Evolutionary conservation across 2,329 filamentous ascomycete genomes (phyloP).

Genomic region (Juglanconis juglandina): DNA sequence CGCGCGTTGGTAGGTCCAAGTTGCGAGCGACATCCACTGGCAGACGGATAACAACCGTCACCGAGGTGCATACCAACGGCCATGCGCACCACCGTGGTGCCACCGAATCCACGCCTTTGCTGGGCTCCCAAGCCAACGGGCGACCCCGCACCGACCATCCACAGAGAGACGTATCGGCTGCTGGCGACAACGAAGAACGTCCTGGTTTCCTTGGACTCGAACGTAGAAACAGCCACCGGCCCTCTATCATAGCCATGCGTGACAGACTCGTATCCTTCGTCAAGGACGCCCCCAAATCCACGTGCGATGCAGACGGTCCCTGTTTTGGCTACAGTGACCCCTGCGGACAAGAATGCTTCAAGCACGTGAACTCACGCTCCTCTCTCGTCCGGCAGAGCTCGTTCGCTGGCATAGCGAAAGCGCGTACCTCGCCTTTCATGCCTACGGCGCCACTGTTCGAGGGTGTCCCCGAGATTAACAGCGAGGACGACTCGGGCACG

Average conservation of each 20-base stretch:
- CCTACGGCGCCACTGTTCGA: constrained; percentile 36
- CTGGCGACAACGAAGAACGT: constrained; percentile 26
- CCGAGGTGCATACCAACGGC: constrained; percentile 13
- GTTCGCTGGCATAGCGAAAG: constrained; percentile 27
- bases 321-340: constrained; percentile 65
- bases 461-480: constrained; percentile 26
- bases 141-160: constrained; percentile 23
- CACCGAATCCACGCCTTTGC: constrained; percentile 49
- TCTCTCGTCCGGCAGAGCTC: constrained; percentile 31
- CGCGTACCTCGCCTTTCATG: constrained; percentile 25
- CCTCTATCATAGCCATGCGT: constrained; percentile 53
- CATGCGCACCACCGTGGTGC: constrained; percentile 17
- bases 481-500: constrained; percentile 11
- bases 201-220: neutral
- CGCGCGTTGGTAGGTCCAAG: constrained; percentile 13
- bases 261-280: constrained; percentile 62
- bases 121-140: constrained; percentile 27
- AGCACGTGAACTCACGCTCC: constrained; percentile 46
- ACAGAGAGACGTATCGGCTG: constrained; percentile 28
- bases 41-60: constrained; percentile 17
- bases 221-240: constrained; percentile 33
- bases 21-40: constrained; percentile 17
- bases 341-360: constrained; percentile 64
- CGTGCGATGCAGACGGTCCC: constrained; percentile 58
- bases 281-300: constrained; percentile 56